Conservation (phyloP, 2,329 filamentous ascomycete genomes). For the Gnomoniopsis smithogilvyi region DNA sequence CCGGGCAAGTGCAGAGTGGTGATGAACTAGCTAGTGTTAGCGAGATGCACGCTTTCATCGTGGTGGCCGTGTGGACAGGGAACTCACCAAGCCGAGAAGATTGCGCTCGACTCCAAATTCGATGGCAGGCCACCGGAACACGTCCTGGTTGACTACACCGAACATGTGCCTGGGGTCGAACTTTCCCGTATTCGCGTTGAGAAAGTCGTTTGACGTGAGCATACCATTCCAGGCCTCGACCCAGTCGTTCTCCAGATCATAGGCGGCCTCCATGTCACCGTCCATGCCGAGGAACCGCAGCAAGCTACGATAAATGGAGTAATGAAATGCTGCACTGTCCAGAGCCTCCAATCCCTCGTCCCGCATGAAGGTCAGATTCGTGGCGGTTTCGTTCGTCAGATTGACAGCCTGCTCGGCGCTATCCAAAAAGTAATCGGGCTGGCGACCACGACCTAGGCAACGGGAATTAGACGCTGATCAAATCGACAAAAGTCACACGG, state of each 20-base stretch:
- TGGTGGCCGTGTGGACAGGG: background rate
- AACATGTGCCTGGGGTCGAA: constrained; percentile 65
- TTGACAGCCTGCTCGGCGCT: constrained; percentile 18
- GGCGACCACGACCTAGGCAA: constrained; percentile 43
- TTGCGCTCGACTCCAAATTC: constrained; percentile 54
- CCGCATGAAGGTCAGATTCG: constrained; percentile 43
- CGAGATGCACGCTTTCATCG: background rate
- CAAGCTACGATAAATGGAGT: constrained; percentile 28
- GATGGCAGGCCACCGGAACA: constrained; percentile 61
- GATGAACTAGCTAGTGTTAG: constrained; percentile 44
- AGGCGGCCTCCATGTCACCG: constrained; percentile 28
- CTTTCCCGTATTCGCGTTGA: constrained; percentile 57
- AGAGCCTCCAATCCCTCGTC: constrained; percentile 49
- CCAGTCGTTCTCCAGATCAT: constrained; percentile 32
- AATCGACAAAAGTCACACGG: background rate
- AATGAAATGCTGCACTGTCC: constrained; percentile 42
- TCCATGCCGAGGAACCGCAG: constrained; percentile 30
- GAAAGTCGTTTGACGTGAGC: constrained; percentile 55
- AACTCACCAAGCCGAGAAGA: constrained; percentile 39
- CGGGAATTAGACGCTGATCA: background rate
- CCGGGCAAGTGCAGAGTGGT: constrained; percentile 43
- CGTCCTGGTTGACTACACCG: constrained; percentile 63
- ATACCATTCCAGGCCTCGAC: constrained; percentile 53
- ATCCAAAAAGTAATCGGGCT: constrained; percentile 27
- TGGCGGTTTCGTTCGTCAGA: constrained; percentile 16